These are phyloP conservation scores for Sugiyamaella marilandica DNA, from an alignment of 805 yeast genomes.

Conservation along the genomic window DNA sequence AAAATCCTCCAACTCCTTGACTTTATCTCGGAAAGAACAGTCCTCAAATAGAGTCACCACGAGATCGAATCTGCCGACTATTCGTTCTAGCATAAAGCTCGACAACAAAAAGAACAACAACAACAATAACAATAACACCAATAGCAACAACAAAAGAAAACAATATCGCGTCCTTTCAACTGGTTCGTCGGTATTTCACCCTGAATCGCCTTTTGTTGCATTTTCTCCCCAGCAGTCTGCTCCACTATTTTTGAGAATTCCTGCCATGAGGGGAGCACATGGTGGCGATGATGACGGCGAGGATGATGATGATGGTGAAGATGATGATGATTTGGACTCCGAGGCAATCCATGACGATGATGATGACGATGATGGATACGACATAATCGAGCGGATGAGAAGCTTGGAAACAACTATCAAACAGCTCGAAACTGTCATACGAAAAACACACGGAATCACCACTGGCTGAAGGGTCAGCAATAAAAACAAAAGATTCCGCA, in stretches of 20 bases:
- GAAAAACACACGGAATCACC: neutral
- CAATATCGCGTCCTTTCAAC: neutral
- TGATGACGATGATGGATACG: neutral
- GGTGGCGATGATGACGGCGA: neutral
- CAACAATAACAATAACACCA: no score
- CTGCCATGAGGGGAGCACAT: neutral
- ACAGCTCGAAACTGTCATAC: neutral
- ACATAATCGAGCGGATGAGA: neutral
- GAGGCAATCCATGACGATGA: neutral
- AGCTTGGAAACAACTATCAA: neutral
- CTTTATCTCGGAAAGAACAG: neutral
- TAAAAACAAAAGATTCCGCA: no score
- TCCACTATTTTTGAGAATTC: neutral
- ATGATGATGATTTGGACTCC: neutral
- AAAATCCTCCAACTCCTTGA: neutral
- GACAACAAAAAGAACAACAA: neutral
- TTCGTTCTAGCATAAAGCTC: conserved; percentile 1
- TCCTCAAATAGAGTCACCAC: neutral
- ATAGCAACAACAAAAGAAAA: neutral
- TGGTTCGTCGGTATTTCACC: neutral
- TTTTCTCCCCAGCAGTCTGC: neutral
- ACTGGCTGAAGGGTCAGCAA: no score
- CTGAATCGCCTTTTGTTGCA: neutral
- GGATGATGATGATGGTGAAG: neutral
- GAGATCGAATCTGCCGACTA: neutral